These are phyloP conservation scores for Hymenotorrendiella dingleyae DNA, from an alignment of 2,329 filamentous ascomycete genomes.

Conservation along the genomic window DNA sequence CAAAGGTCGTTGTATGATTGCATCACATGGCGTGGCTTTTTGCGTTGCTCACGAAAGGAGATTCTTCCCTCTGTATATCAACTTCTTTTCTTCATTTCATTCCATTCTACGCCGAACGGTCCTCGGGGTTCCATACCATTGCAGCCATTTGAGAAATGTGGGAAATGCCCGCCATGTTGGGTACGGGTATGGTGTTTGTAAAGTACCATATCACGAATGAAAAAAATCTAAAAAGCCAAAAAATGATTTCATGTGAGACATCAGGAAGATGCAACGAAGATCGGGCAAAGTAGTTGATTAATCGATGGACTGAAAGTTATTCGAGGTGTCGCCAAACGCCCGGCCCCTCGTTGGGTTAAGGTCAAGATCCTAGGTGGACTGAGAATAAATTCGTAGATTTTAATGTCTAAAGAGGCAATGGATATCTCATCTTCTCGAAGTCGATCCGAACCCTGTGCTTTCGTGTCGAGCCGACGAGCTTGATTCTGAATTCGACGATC, in stretches of 20 bases:
- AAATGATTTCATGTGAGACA: not conserved
- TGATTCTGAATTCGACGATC: slow-evolving; percentile 15
- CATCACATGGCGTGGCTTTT: slow-evolving; percentile 20
- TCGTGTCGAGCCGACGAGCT: slow-evolving; percentile 41
- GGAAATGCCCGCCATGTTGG: slow-evolving; percentile 7
- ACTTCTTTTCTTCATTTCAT: no score
- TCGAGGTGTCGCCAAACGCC: no score
- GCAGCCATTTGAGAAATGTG: slow-evolving; percentile 1
- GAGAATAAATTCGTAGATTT: no score
- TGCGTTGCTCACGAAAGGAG: slow-evolving; percentile 14
- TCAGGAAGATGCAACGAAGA: no score
- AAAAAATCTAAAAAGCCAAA: not conserved
- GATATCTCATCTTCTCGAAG: slow-evolving; percentile 46
- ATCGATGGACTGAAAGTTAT: no score
- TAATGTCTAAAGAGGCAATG: no score
- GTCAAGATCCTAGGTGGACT: no score
- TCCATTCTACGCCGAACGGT: slow-evolving; percentile 9
- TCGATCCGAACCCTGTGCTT: slow-evolving; percentile 70
- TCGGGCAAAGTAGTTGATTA: no score
- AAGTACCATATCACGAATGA: slow-evolving; percentile 8
- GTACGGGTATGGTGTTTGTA: slow-evolving; percentile 17
- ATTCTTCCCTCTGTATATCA: slow-evolving; percentile 23
- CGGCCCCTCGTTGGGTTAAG: no score
- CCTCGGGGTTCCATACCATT: not conserved
- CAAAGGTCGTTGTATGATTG: slow-evolving; percentile 27